phyloP scores from a whole-genome alignment of 2,329 filamentous ascomycete genomes.

The Cladosporium oxysporum region DNA sequence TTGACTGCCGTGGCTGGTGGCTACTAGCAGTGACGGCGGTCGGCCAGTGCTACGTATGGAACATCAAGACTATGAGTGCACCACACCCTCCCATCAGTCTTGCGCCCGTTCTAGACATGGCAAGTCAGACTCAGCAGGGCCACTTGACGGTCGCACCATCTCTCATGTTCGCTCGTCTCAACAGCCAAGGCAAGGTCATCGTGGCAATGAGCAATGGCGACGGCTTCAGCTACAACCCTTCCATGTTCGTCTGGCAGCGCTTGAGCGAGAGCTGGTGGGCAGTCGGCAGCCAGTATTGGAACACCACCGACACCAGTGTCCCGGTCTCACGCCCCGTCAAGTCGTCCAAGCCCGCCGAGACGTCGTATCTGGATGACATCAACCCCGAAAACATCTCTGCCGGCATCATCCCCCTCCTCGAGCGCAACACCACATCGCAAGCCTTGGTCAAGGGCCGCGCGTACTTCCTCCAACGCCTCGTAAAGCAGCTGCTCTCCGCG shows the following conservation, averaged over 20 bases:
- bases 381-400: conserved; percentile 70
- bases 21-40: conserved; percentile 85
- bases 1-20: conserved; percentile 89
- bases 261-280: conserved; percentile 99
- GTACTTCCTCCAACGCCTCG: conserved; percentile 85
- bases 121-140: conserved; percentile 73
- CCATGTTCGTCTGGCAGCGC: conserved; percentile 89
- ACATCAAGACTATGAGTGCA: conserved; percentile 72
- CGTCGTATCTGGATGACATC: conserved; percentile 31
- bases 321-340: conserved; percentile 46
- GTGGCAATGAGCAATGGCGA: conserved; percentile 94
- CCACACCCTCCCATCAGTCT: conserved; percentile 89
- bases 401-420: conserved; percentile 88
- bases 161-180: conserved; percentile 87
- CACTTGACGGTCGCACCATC: conserved; percentile 80
- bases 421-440: conserved; percentile 92
- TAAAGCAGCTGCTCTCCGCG: conserved; percentile 83
- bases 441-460: conserved; percentile 88
- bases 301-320: conserved; percentile 89
- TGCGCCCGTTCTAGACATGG: conserved; percentile 84
- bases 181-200: conserved; percentile 80
- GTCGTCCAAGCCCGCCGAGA: conserved; percentile 5
- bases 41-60: conserved; percentile 92
- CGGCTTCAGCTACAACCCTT: conserved; percentile 83
- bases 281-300: conserved; percentile 98